Evolutionary conservation across 2,329 filamentous ascomycete genomes (phyloP).

Genomic region (Fusarium hainanense): DNA sequence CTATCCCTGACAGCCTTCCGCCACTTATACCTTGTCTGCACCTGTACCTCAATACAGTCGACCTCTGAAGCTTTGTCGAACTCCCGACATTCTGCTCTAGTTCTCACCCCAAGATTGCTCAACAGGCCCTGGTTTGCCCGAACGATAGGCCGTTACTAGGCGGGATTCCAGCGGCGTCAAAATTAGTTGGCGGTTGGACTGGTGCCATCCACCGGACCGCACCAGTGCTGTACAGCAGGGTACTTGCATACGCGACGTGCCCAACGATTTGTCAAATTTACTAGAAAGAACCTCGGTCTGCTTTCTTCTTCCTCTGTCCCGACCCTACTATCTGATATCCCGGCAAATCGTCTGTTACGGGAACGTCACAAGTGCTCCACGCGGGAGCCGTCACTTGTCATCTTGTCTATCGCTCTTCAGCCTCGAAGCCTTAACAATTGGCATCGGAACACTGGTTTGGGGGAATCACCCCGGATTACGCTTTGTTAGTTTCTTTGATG

Average conservation of each 20-base stretch:
- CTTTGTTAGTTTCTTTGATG: constrained; percentile 23
- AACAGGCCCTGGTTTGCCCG: neutral
- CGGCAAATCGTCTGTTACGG: constrained; percentile 2
- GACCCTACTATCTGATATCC: neutral
- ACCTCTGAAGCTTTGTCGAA: constrained; percentile 3
- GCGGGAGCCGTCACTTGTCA: neutral
- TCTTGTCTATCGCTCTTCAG: neutral
- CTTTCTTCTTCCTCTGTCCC: neutral
- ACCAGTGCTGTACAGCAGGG: constrained; percentile 3
- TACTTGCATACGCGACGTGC: constrained; percentile 5
- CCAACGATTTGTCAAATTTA: neutral
- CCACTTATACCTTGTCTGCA: neutral
- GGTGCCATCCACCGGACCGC: constrained; percentile 8
- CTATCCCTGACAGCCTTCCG: constrained; percentile 2
- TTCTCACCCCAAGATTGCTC: neutral
- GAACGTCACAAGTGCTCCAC: constrained; percentile 9
- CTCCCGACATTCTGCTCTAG: neutral
- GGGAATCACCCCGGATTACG: neutral
- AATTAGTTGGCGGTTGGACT: constrained; percentile 14
- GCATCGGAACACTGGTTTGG: neutral
- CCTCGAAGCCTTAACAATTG: neutral
- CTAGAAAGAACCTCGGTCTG: neutral
- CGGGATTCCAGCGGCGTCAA: constrained; percentile 6
- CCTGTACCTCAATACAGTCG: neutral
- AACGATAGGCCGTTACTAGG: constrained; percentile 8